phyloP scores from a whole-genome alignment of 495 filamentous ascomycete species.

The Glonium stellatum region DNA sequence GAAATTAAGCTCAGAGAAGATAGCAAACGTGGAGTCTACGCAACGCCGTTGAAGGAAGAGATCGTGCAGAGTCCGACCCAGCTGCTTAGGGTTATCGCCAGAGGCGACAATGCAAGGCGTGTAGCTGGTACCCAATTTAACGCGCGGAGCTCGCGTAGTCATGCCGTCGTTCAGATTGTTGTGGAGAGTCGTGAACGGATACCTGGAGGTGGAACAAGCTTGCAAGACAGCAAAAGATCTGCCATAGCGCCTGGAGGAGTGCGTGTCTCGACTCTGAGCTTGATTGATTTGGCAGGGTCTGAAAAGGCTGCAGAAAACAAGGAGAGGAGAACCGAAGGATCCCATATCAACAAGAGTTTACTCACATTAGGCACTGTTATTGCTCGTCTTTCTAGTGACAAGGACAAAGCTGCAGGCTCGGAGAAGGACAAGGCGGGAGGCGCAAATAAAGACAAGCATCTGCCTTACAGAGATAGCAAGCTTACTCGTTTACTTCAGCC shows the following conservation, averaged over 20 bases:
- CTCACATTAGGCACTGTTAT: slow-evolving; percentile 95
- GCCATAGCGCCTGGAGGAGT: slow-evolving; percentile 83
- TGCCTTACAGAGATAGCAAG: slow-evolving; percentile 96
- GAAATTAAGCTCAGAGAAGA: slow-evolving; percentile 97
- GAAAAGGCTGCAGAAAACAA: slow-evolving; percentile 94
- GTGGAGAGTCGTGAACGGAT: slow-evolving; percentile 91
- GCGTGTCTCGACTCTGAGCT: slow-evolving; percentile 84
- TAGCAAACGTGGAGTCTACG: slow-evolving; percentile 92
- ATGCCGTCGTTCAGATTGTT: slow-evolving; percentile 97
- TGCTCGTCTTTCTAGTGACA: slow-evolving; percentile 72
- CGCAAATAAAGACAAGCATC: slow-evolving; percentile 73
- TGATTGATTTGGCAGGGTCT: slow-evolving; percentile 95
- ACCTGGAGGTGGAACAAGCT: slow-evolving; percentile 35
- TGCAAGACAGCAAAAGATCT: slow-evolving; percentile 62
- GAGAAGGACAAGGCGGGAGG: slow-evolving; percentile 42
- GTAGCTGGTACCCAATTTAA: slow-evolving; percentile 96
- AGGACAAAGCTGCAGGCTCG: slow-evolving; percentile 59
- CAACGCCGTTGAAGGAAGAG: slow-evolving; percentile 92
- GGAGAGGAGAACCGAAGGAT: slow-evolving; percentile 87
- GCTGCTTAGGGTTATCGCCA: slow-evolving; percentile 85
- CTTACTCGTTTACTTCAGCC: slow-evolving; percentile 88
- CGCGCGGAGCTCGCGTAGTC: slow-evolving; percentile 88
- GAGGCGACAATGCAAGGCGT: slow-evolving; percentile 82
- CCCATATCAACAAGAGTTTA: slow-evolving; percentile 97
- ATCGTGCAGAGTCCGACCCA: slow-evolving; percentile 98